These are phyloP conservation scores for Aureobasidium sp. DNA, from an alignment of 2,329 filamentous ascomycete species.

Conservation along the genomic window DNA sequence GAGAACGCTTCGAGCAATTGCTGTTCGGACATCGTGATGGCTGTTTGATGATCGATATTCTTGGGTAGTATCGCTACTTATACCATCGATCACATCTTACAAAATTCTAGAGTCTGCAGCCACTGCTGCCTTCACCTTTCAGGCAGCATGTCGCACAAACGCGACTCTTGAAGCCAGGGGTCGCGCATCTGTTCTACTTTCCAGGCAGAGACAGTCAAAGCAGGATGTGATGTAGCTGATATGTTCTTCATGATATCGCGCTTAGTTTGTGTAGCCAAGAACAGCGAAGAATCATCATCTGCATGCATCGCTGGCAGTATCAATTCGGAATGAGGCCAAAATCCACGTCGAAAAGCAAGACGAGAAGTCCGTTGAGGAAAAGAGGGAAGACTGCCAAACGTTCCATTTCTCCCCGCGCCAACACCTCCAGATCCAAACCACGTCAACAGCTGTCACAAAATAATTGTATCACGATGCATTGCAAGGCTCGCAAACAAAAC, in stretches of 20 bases:
- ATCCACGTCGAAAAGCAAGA: background rate
- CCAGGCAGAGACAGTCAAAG: background rate
- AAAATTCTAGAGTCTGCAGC: background rate
- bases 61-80: background rate
- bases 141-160: slow-evolving; percentile 4
- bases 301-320: background rate
- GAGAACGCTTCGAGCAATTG: background rate
- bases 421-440: background rate
- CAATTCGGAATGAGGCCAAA: background rate
- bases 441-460: slow-evolving; percentile 7
- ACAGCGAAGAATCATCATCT: background rate
- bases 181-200: background rate
- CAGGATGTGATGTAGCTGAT: background rate
- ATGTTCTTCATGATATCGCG: too few relatives aligned
- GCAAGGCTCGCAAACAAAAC: background rate
- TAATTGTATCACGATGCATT: background rate
- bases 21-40: background rate
- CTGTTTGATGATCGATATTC: background rate
- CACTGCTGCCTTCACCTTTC: background rate
- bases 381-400: background rate
- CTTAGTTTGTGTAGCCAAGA: background rate
- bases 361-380: background rate
- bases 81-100: background rate
- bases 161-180: background rate
- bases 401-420: background rate